Conservation (phyloP, 2,329 filamentous ascomycete genomes). For the Purpureocillium lavendulum region DNA sequence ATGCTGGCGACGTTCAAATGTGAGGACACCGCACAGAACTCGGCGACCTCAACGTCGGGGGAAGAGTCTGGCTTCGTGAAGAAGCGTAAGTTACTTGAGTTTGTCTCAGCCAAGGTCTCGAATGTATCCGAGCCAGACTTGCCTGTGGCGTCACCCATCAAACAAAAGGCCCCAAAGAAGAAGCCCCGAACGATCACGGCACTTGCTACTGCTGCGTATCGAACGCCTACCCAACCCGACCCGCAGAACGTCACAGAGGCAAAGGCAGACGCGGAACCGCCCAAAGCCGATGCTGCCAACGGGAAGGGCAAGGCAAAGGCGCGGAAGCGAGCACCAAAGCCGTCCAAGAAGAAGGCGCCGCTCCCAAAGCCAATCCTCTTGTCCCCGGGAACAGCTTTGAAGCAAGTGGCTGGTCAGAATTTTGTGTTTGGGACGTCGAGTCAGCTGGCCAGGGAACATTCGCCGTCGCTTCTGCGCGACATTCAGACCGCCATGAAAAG, state of each 20-base stretch:
- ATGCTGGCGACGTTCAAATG: slow-evolving; percentile 35
- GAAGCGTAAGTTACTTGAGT: slow-evolving; percentile 50
- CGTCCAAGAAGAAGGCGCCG: slow-evolving; percentile 29
- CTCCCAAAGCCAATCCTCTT: slow-evolving; percentile 45
- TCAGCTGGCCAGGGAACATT: slow-evolving; percentile 67
- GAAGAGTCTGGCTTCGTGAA: slow-evolving; percentile 28
- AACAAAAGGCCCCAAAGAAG: slow-evolving; percentile 52
- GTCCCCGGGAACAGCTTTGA: slow-evolving; percentile 60
- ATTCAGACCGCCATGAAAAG: slow-evolving; percentile 52
- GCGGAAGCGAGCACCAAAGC: slow-evolving; percentile 21
- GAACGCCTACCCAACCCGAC: slow-evolving; percentile 21
- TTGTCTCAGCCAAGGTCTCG: slow-evolving; percentile 27
- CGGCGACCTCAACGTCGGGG: slow-evolving; percentile 10
- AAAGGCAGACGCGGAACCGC: background rate
- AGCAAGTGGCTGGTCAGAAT: slow-evolving; percentile 59
- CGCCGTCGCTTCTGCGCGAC: slow-evolving; percentile 55
- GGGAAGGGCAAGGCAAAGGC: slow-evolving; percentile 23
- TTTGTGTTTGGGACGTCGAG: slow-evolving; percentile 83
- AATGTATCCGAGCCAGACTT: slow-evolving; percentile 11
- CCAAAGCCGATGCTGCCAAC: slow-evolving; percentile 10
- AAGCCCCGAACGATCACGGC: slow-evolving; percentile 72
- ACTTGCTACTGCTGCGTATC: slow-evolving; percentile 65
- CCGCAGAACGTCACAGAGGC: slow-evolving; percentile 4
- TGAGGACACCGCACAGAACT: slow-evolving; percentile 13
- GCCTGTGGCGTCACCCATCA: slow-evolving; percentile 24